phyloP scores from a whole-genome alignment of 768 basidiomycete genomes.

The Plicaturopsis crispa region DNA sequence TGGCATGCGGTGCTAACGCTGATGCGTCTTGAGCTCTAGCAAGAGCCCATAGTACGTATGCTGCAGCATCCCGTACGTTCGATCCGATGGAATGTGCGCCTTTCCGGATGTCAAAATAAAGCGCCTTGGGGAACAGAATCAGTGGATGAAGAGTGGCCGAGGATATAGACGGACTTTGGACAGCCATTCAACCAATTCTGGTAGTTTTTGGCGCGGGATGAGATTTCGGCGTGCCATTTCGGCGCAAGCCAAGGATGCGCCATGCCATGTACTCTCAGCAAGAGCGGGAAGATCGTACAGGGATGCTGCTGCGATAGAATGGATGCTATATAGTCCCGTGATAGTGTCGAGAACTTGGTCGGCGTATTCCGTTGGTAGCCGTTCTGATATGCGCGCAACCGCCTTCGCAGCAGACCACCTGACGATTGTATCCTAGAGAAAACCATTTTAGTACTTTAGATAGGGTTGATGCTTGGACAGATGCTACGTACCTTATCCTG shows the following conservation, averaged over 20 bases:
- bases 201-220: slow-evolving; percentile 47
- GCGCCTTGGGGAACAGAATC: slow-evolving; percentile 43
- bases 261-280: slow-evolving; percentile 92
- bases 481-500: slow-evolving; percentile 73
- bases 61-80: slow-evolving; percentile 88
- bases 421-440: slow-evolving; percentile 82
- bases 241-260: slow-evolving; percentile 85
- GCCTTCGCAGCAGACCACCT: slow-evolving; percentile 95
- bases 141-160: slow-evolving; percentile 4
- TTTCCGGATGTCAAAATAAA: slow-evolving; percentile 88
- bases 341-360: slow-evolving; percentile 80
- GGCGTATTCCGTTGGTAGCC: slow-evolving; percentile 68
- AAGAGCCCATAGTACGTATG: slow-evolving; percentile 93
- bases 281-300: slow-evolving; percentile 67
- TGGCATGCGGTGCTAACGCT: slow-evolving; percentile 52
- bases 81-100: slow-evolving; percentile 92
- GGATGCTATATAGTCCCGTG: slow-evolving; percentile 69
- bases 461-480: background rate
- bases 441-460: background rate
- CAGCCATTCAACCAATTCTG: slow-evolving; percentile 69
- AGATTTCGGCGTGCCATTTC: slow-evolving; percentile 86
- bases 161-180: slow-evolving; percentile 48
- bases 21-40: slow-evolving; percentile 67
- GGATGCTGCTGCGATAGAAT: slow-evolving; percentile 54
- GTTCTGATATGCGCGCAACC: slow-evolving; percentile 74